phyloP scores from a whole-genome alignment of 306 rosid species.

The Fragaria vesca region DNA sequence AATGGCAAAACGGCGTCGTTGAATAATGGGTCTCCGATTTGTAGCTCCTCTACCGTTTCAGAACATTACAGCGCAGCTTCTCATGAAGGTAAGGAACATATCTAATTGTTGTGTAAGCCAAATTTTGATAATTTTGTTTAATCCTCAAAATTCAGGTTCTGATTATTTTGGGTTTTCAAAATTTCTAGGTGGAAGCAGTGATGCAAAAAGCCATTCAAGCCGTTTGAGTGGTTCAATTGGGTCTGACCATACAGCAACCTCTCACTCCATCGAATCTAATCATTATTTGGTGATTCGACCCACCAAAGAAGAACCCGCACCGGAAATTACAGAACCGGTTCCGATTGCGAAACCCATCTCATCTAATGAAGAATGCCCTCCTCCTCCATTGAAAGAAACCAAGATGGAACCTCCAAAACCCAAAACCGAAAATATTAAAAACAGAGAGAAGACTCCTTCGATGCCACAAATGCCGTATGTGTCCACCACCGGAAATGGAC shows the following conservation, averaged over 20 bases:
- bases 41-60: conserved; percentile 54
- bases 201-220: conserved; percentile 48
- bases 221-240: conserved; percentile 21
- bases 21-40: conserved; percentile 37
- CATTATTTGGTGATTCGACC: neutral
- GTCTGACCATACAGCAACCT: conserved; percentile 40
- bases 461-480: conserved; percentile 70
- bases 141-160: neutral
- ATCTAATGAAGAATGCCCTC: conserved; percentile 1
- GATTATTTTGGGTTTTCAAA: neutral
- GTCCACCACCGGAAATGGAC: conserved; percentile 63
- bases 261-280: conserved; percentile 14
- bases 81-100: conserved; percentile 49
- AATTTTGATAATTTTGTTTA: neutral
- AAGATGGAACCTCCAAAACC: conserved; percentile 46
- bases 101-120: neutral
- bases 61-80: conserved; percentile 44
- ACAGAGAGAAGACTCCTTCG: neutral
- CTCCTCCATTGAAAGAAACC: conserved; percentile 17
- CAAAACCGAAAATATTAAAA: neutral
- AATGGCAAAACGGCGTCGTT: conserved; percentile 28
- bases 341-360: conserved; percentile 14
- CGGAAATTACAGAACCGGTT: conserved; percentile 3
- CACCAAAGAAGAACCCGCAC: conserved; percentile 22
- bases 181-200: conserved; percentile 51